These are phyloP conservation scores for Geotrichum phurueaensis DNA, from an alignment of 1,139 yeast genomes.

Conservation along the genomic window DNA sequence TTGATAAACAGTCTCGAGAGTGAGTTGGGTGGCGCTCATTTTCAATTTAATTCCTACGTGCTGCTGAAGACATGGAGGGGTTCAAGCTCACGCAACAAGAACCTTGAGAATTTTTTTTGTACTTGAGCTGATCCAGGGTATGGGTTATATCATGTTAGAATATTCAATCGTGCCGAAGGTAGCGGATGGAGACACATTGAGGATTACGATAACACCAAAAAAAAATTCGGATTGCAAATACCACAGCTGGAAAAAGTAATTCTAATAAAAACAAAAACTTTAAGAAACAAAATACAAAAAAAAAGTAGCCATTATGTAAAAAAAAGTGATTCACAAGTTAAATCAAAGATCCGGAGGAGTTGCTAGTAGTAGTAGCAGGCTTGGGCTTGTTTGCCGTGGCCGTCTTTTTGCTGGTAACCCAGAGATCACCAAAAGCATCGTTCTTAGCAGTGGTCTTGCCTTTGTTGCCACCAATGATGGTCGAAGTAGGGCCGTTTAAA, in stretches of 20 bases:
- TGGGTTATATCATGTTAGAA: neutral
- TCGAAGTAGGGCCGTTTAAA: constrained; percentile 32
- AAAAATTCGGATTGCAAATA: neutral
- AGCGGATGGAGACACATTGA: too few relatives aligned
- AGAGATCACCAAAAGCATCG: constrained; percentile 80
- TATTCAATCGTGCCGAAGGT: too few relatives aligned
- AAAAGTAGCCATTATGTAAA: neutral
- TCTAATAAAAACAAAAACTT: neutral
- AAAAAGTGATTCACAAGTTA: neutral
- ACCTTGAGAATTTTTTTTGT: neutral
- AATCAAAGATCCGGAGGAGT: constrained; percentile 25
- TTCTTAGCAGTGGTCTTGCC: constrained; percentile 37
- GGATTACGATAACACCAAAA: neutral
- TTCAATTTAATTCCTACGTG: neutral
- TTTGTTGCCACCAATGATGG: constrained; percentile 38
- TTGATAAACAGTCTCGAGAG: constrained; percentile 7
- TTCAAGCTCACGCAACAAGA: neutral
- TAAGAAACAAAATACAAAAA: neutral
- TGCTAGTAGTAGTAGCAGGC: constrained; percentile 18
- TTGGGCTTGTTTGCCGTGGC: constrained; percentile 40
- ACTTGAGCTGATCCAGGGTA: neutral
- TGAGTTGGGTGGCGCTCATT: neutral
- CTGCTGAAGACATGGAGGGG: neutral
- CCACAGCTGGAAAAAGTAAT: neutral
- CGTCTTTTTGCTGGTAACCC: constrained; percentile 38